Evolutionary conservation across 2,329 filamentous ascomycete species (phyloP), one percentile per base, ranked within the genome.

Genomic region (Rhynchosporium graminicola): DNA sequence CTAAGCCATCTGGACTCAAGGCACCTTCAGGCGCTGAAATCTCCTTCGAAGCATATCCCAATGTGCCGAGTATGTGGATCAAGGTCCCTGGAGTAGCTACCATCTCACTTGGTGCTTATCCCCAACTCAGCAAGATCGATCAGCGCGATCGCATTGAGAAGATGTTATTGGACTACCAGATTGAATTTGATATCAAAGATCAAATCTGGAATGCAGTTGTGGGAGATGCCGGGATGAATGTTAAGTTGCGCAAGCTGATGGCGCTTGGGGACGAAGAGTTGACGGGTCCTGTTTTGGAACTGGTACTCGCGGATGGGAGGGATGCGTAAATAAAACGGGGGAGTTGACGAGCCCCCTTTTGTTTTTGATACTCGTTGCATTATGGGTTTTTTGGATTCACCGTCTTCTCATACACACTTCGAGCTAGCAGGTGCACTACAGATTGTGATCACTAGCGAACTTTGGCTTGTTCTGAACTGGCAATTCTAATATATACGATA

Each of bases 81-180:
- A 62, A 42, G 6, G 48, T 68, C n/a, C 26, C 47, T 29, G 47
- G 59, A 3, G 50, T 54, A 47, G 50, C 59, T 10, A 59, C 40
- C 1, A 61, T 69, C 31, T 26, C 51, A 29, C 33, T 69, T 3
- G 65, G 66, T 9, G 7, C 26, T 3, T 54, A 64, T 31, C 67
- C 65, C 9, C 36, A 60, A 15, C 52, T 69, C 6, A 13, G 29
- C 6, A 47, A 33, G 3, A 67, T 57, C 43, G 40, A 66, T 47
- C 42, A 57, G 26, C 33, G 31, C 15, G 42, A 52, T 12, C 40
- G 61, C 9, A 60, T 67, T 9, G 51, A 61, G 51, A 52, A 54
- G 40, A 56, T 61, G 40, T 13, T 61, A 8, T 26, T 56, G n/a
- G 59, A 61, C 38, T 61, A 61, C 31, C 59, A 61, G 43, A 33